Evolutionary conservation across 345 rosid genomes (phyloP).

Genomic region (Eutrema japonicum): DNA sequence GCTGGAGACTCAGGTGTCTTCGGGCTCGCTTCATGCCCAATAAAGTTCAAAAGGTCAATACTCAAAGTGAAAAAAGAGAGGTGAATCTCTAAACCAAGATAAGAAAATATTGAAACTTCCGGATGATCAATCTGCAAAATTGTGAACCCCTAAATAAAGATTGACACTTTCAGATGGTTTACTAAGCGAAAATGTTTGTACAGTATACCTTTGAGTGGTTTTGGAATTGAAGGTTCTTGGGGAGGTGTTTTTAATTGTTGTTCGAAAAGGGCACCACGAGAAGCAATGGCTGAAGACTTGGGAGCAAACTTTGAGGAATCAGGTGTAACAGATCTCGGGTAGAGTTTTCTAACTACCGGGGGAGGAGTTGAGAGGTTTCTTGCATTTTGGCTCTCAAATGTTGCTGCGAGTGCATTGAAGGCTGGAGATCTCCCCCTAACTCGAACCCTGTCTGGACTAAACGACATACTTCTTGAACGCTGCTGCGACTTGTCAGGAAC

Average conservation of each 20-base stretch:
- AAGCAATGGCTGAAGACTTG: slow-evolving; percentile 73
- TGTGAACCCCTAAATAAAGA: neutral
- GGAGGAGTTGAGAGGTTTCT: slow-evolving; percentile 51
- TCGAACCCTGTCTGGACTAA: slow-evolving; percentile 50
- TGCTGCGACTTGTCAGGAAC: slow-evolving; percentile 49
- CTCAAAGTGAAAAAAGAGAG: slow-evolving; percentile 10
- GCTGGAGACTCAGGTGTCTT: slow-evolving; percentile 54
- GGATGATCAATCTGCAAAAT: neutral
- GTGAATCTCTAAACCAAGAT: slow-evolving; percentile 3
- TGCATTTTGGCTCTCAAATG: slow-evolving; percentile 47
- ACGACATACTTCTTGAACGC: slow-evolving; percentile 47
- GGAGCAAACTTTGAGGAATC: slow-evolving; percentile 66
- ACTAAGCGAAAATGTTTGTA: neutral
- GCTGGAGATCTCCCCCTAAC: slow-evolving; percentile 49
- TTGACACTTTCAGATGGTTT: neutral
- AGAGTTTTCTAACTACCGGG: slow-evolving; percentile 68
- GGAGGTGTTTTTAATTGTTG: slow-evolving; percentile 63
- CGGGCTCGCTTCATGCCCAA: slow-evolving; percentile 53
- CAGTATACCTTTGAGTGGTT: slow-evolving; percentile 69
- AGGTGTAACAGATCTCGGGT: slow-evolving; percentile 90
- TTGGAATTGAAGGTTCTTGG: slow-evolving; percentile 71
- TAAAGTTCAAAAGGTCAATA: neutral
- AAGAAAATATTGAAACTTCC: slow-evolving; percentile 4
- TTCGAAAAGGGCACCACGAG: slow-evolving; percentile 72
- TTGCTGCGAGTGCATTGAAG: slow-evolving; percentile 48